Evolutionary conservation across 1,284 basidiomycete species (phyloP), one percentile per base, ranked within the genome.

Genomic region (Ustilago nuda): DNA sequence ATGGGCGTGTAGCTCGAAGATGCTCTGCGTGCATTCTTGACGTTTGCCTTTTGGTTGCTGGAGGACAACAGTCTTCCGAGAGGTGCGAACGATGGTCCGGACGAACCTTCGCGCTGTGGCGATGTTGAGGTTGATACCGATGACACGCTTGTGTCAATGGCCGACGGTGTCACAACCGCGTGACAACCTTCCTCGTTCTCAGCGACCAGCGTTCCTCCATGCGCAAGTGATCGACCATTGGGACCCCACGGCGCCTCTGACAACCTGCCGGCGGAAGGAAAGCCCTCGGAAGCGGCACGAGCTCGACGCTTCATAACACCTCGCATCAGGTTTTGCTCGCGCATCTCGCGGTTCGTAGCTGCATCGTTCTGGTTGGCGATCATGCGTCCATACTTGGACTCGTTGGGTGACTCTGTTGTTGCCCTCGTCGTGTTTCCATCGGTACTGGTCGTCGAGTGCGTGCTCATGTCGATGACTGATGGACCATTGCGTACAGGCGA

Each of bases 11-110:
- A 71, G 64, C 67, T 66, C 54, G 72, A 70, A 35, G 67, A 70
- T 9, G 67, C 68, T 27, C 80, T 53, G 12, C 80, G 56, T 32
- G 60, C 55, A 12, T 68, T 66, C 51, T 72, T 77, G 12, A 61
- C 66, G 37, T 72, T 59, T 23, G 63, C 17, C 32, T 81, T 73
- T n/a, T 72, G 76, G 13, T 80, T 69, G 35, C 79, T 82, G 36
- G 76, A 72, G 12, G 76, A 68, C 15, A 81, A 33, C 13, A 78
- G 55, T 23, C 73, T 39, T 33, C 76, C 80, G 13, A 78, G 71
- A 4, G 80, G 71, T 15, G 80, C 65, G 19, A 76, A 82, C 3
- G 68, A 54, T 17, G 61, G 52, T 23, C 72, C 63, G 4, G 68
- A 55, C 7, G 65, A 55, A 13, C 23, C 51, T 11, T 68, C 62